Evolutionary conservation across 768 basidiomycete species (phyloP), one percentile per base, ranked within the genome.

Genomic region (Serendipita sp.): DNA sequence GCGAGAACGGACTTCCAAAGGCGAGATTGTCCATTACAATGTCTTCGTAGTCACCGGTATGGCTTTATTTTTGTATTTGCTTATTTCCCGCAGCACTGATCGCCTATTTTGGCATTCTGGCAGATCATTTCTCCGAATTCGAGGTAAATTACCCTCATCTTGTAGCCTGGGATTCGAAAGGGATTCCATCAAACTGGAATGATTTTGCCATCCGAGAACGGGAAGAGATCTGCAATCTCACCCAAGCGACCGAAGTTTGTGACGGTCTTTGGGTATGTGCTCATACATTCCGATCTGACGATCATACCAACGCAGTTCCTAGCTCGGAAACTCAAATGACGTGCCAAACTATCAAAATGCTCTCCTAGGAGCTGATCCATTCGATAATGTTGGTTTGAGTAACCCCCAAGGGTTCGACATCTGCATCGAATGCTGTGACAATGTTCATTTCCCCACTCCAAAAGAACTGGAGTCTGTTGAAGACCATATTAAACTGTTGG

Each of bases 171-270:
- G 70, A 74, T 66, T 67, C 69, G n/a, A 44, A 58, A 45, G 76
- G 74, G 36, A 68, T 65, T 48, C 23, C 66, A 5, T 64, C 68
- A 34, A 68, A 70, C 65, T 67, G 70, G 35, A 81, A 91, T 71
- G 83, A 90, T 72, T 91, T 93, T 73, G 84, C 88, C 13, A 81
- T 84, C 70, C 79, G 89, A 38, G 91, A 95, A 75, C 83, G 83
- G 73, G 88, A 90, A 67, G 92, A 94, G 76, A 94, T 93, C 89
- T 78, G 87, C 11, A 87, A 89, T 70, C 76, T 94, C 64, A 95
- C 92, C 0, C 80, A 83, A 66, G 88, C 90, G 4, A 85, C 82
- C 23, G 88, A 90, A 75, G 91, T 94, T 63, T 71, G 68, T 16
- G 69, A 70, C 30, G 69, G 70, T 34, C 70, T 76, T 65, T 74